phyloP scores from a whole-genome alignment of 2,329 filamentous ascomycete species.

The Reticulascus tulasneorum region DNA sequence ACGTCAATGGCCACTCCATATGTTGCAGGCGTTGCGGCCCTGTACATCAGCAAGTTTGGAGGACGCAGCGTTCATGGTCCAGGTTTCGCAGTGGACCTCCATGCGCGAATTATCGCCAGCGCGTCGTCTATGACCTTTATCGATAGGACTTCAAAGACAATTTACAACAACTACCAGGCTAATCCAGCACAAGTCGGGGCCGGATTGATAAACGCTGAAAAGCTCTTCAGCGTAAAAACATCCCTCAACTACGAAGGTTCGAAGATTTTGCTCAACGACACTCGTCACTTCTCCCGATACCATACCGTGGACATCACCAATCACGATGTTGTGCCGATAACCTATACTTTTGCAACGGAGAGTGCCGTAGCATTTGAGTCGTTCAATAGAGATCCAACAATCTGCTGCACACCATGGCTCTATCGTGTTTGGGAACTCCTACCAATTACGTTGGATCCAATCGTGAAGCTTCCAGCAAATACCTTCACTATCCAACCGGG shows the following conservation, averaged over 20 bases:
- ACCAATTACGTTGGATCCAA: conserved; percentile 1
- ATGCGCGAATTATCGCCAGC: conserved; percentile 6
- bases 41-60: background rate
- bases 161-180: conserved; percentile 16
- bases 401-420: conserved; percentile 10
- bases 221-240: conserved; percentile 17
- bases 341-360: conserved; percentile 26
- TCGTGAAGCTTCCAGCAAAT: conserved; percentile 1
- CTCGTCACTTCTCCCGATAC: conserved; percentile 24
- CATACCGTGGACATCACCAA: conserved; percentile 27
- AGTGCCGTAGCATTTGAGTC: conserved; percentile 6
- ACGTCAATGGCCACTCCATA: background rate
- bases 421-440: conserved; percentile 5
- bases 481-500: conserved; percentile 6
- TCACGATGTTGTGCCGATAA: conserved; percentile 22
- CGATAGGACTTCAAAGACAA: conserved; percentile 2
- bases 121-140: conserved; percentile 1
- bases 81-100: conserved; percentile 5
- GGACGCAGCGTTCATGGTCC: background rate
- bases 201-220: conserved; percentile 30
- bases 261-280: conserved; percentile 37
- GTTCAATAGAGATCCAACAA: conserved; percentile 2
- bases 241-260: conserved; percentile 29
- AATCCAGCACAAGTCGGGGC: conserved; percentile 34
- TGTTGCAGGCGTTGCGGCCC: background rate